Evolutionary conservation across 2,329 filamentous ascomycete genomes (phyloP).

Genomic region (Hypoxylon sp.): DNA sequence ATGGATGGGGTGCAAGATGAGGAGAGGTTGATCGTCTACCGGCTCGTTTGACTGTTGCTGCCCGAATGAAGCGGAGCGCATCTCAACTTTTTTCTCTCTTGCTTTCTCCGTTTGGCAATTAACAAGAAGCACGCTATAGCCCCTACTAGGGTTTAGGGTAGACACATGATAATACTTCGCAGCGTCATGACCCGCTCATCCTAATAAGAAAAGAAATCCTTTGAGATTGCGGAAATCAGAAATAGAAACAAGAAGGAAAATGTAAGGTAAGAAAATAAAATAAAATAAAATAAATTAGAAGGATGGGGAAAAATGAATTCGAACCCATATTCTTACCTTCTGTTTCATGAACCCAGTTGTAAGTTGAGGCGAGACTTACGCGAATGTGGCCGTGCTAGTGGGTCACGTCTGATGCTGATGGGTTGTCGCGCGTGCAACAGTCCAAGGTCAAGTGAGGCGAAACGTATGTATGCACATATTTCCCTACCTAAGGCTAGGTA

Average conservation of each 20-base stretch:
- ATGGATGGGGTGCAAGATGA: slow-evolving; percentile 34
- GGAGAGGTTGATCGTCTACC: slow-evolving; percentile 48
- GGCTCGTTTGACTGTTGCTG: slow-evolving; percentile 55
- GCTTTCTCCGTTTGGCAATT: slow-evolving; percentile 46
- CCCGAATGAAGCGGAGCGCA: slow-evolving; percentile 53
- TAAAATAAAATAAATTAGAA: slow-evolving; percentile 19
- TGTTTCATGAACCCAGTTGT: slow-evolving; percentile 26
- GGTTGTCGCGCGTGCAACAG: slow-evolving; percentile 39
- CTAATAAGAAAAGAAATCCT: slow-evolving; percentile 3
- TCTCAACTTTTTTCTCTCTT: slow-evolving; percentile 34
- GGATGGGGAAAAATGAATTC: slow-evolving; percentile 17
- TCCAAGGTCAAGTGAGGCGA: slow-evolving; percentile 49
- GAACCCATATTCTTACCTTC: slow-evolving; percentile 29
- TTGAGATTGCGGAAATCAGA: slow-evolving; percentile 6
- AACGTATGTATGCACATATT: slow-evolving; percentile 46
- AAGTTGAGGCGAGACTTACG: slow-evolving; percentile 30
- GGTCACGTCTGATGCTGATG: slow-evolving; percentile 18
- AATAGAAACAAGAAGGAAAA: slow-evolving; percentile 21
- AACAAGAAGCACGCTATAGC: slow-evolving; percentile 43
- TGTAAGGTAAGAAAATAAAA: slow-evolving; percentile 5
- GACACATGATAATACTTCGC: slow-evolving; percentile 23
- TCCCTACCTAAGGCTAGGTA: slow-evolving; percentile 6
- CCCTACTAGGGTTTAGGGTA: slow-evolving; percentile 38
- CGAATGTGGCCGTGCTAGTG: slow-evolving; percentile 38
- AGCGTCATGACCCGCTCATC: slow-evolving; percentile 16